Conservation (phyloP, 176 grass and related monocot genomes). For the Oropetium thomaeum region DNA sequence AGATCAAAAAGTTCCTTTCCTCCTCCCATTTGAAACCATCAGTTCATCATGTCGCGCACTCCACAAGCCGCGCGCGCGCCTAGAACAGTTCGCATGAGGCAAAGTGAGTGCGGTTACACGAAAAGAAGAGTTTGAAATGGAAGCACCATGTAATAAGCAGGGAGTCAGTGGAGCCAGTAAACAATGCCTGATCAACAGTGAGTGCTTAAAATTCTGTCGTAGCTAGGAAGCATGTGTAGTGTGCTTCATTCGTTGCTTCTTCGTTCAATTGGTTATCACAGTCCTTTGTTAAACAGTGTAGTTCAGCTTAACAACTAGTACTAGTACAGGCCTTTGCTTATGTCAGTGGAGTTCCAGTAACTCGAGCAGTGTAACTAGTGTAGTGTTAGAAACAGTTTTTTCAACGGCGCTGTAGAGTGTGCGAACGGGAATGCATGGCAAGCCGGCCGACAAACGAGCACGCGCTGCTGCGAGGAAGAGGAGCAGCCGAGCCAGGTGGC, state of each 20-base stretch:
- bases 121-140: slow-evolving; percentile 38
- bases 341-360: slow-evolving; percentile 4
- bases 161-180: slow-evolving; percentile 27
- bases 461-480: slow-evolving; percentile 45
- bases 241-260: neutral
- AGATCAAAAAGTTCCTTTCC: slow-evolving; percentile 19
- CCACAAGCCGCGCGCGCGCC: neutral
- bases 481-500: slow-evolving; percentile 29
- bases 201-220: neutral
- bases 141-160: neutral
- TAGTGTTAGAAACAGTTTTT: slow-evolving; percentile 21
- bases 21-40: slow-evolving; percentile 10
- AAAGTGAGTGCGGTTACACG: slow-evolving; percentile 45
- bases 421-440: too few relatives aligned
- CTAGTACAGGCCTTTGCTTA: neutral
- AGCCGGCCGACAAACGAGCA: slow-evolving; percentile 45
- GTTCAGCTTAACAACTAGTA: neutral
- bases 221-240: neutral
- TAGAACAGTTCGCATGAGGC: neutral
- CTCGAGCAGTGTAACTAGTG: neutral
- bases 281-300: neutral
- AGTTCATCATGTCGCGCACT: slow-evolving; percentile 30
- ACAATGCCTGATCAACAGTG: neutral
- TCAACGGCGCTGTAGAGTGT: slow-evolving; percentile 41
- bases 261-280: neutral